Percentiles rank a stretch among this genome's conserved stretches.
These are phyloP conservation scores for Naumovozyma castellii DNA, from an alignment of 805 yeast genomes.

Conservation along the genomic window DNA sequence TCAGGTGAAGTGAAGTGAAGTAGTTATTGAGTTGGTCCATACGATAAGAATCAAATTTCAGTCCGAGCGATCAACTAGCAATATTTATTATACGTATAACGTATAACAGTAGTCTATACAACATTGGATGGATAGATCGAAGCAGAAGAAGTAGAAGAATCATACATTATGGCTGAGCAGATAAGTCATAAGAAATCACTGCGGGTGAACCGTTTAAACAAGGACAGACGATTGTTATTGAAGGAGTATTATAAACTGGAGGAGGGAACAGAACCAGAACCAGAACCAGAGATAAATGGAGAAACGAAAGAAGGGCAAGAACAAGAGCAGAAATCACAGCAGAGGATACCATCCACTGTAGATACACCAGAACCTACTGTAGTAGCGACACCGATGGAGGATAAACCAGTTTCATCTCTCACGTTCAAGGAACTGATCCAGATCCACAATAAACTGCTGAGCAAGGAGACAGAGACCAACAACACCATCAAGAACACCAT, in stretches of 20 bases:
- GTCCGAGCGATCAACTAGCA: no score
- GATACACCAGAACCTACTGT: no score
- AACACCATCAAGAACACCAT: conserved; percentile 57
- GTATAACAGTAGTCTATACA: no score
- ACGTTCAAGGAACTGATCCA: conserved; percentile 18
- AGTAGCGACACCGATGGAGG: conserved; percentile 3
- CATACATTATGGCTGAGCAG: conserved; percentile 24
- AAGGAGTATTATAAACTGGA: conserved; percentile 18
- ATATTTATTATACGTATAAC: no score
- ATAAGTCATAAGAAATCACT: conserved; percentile 26
- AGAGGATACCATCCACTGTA: no score
- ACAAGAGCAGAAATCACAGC: no score
- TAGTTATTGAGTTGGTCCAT: no score
- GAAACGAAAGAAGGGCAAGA: not conserved
- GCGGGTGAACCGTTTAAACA: conserved; percentile 12
- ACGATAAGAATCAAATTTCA: no score
- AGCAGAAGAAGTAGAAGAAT: no score
- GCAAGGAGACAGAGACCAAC: conserved; percentile 24
- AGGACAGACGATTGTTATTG: conserved; percentile 18
- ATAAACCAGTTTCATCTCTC: conserved; percentile 9
- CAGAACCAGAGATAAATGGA: conserved; percentile 1
- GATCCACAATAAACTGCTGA: conserved; percentile 21
- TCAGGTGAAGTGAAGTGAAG: no score
- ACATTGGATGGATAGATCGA: no score
- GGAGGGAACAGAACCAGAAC: not conserved